These are phyloP conservation scores for Trichoderma polysporum DNA, from an alignment of 2,329 filamentous ascomycete genomes.

Conservation along the genomic window DNA sequence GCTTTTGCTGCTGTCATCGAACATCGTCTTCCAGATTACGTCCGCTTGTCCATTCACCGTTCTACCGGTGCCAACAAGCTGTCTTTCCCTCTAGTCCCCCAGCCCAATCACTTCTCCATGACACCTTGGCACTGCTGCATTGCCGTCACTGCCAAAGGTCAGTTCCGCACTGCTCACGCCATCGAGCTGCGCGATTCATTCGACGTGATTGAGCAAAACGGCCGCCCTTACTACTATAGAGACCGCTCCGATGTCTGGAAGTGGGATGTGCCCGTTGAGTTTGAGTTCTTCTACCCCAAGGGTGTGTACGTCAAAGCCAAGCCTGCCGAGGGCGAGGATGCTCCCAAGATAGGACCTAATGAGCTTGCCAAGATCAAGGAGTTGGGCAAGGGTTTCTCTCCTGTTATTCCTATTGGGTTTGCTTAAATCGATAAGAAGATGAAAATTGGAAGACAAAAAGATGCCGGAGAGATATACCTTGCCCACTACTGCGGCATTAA, in stretches of 20 bases:
- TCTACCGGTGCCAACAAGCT: background rate
- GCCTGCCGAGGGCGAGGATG: background rate
- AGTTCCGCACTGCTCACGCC: background rate
- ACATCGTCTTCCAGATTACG: background rate
- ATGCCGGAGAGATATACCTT: background rate
- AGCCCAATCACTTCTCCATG: background rate
- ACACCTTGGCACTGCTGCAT: background rate
- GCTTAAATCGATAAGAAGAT: background rate
- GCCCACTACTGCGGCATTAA: too few species aligned
- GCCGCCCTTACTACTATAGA: background rate
- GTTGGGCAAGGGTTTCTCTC: background rate
- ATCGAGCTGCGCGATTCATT: background rate
- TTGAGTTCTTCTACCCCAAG: background rate
- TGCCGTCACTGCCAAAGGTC: background rate
- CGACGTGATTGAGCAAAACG: background rate
- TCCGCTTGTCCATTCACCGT: background rate
- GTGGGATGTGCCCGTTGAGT: conserved; percentile 5
- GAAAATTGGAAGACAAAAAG: background rate
- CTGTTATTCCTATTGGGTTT: background rate
- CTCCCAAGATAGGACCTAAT: background rate
- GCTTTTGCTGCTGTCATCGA: background rate
- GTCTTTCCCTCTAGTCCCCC: background rate
- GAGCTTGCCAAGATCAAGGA: background rate
- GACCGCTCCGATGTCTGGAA: background rate
- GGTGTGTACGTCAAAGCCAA: background rate